These are phyloP conservation scores for Botrytis porri DNA, from an alignment of 2,329 filamentous ascomycete species.

Conservation along the genomic window DNA sequence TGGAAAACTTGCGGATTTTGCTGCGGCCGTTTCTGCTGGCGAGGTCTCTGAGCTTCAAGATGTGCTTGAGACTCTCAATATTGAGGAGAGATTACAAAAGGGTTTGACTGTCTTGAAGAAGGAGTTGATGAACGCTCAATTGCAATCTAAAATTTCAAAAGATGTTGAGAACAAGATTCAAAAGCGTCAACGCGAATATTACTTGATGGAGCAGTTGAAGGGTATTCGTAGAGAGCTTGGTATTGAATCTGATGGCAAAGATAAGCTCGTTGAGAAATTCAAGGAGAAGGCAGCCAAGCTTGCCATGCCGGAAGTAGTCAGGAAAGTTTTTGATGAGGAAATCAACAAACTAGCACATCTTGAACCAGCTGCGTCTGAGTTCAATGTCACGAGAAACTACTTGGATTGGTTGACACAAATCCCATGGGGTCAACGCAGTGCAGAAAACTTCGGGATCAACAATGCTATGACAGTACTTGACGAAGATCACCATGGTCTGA, in stretches of 20 bases:
- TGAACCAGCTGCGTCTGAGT: constrained; percentile 93
- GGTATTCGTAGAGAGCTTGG: constrained; percentile 93
- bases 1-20: constrained; percentile 93
- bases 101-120: constrained; percentile 92
- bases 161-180: constrained; percentile 97
- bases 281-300: constrained; percentile 91
- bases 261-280: constrained; percentile 96
- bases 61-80: constrained; percentile 81
- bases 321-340: constrained; percentile 97
- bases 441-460: constrained; percentile 93
- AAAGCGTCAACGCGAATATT: constrained; percentile 96
- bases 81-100: constrained; percentile 90
- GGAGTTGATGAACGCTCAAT: constrained; percentile 95
- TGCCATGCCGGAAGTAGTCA: constrained; percentile 94
- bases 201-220: constrained; percentile 99
- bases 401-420: constrained; percentile 98
- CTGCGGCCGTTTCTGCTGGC: constrained; percentile 91
- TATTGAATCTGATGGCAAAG: constrained; percentile 95
- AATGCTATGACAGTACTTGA: constrained; percentile 89
- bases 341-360: constrained; percentile 95
- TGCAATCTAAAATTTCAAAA: constrained; percentile 96
- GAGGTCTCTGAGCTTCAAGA: constrained; percentile 91
- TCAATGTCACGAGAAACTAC: constrained; percentile 98
- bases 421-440: constrained; percentile 91
- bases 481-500: constrained; percentile 93